Percentiles rank a stretch among this genome's conserved stretches.
Evolutionary conservation across 495 filamentous ascomycete genomes (phyloP).

Genomic region (Neurospora sp.): DNA sequence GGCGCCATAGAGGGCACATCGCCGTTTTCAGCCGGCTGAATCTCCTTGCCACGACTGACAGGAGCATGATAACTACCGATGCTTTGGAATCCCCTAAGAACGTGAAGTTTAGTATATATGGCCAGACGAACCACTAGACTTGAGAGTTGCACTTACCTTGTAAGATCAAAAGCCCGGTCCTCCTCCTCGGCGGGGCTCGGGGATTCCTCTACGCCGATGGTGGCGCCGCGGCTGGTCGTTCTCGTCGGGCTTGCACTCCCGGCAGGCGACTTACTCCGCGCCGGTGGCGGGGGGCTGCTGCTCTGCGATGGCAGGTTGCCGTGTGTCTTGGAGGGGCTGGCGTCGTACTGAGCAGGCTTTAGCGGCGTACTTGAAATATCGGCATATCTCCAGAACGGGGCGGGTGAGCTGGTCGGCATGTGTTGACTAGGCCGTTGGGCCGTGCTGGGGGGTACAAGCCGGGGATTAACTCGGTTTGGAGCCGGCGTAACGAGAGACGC

Average conservation of each 20-base stretch:
- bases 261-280: conserved; percentile 23
- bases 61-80: conserved; percentile 30
- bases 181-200: conserved; percentile 15
- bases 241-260: conserved; percentile 20
- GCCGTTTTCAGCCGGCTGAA: conserved; percentile 8
- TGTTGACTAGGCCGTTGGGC: conserved; percentile 85
- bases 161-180: conserved; percentile 27
- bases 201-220: neutral
- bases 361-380: conserved; percentile 72
- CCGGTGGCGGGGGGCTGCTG: conserved; percentile 56
- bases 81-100: conserved; percentile 29
- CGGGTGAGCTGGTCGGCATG: conserved; percentile 88
- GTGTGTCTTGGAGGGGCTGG: conserved; percentile 40
- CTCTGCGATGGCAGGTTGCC: conserved; percentile 43
- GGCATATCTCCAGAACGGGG: conserved; percentile 93
- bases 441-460: conserved; percentile 79
- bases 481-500: conserved; percentile 70
- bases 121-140: neutral
- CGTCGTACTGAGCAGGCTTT: conserved; percentile 47
- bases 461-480: conserved; percentile 70
- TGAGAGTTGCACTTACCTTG: conserved; percentile 18
- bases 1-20: neutral
- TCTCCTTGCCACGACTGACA: conserved; percentile 22
- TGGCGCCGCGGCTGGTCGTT: conserved; percentile 4
- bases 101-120: conserved; percentile 1